These are phyloP conservation scores for Hypoxylon subgilvum DNA, from an alignment of 495 filamentous ascomycete genomes.

Conservation along the genomic window DNA sequence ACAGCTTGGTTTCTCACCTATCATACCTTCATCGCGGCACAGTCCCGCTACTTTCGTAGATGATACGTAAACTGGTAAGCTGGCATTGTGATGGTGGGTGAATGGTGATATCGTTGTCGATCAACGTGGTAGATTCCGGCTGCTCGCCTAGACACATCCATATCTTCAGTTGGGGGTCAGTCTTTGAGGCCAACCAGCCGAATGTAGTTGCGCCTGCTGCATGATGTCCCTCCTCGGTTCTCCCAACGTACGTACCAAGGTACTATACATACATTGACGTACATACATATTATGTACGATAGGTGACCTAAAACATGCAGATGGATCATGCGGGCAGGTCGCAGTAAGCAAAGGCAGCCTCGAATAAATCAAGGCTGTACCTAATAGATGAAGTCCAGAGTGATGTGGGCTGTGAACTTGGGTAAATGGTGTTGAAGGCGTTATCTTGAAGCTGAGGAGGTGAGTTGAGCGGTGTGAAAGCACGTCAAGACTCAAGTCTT, in stretches of 20 bases:
- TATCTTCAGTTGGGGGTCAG: background rate
- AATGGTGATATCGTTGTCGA: conserved; percentile 18
- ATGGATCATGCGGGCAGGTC: conserved; percentile 23
- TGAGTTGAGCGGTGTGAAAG: conserved; percentile 31
- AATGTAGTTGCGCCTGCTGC: conserved; percentile 5
- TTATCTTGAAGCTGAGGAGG: conserved; percentile 11
- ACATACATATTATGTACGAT: conserved; percentile 1
- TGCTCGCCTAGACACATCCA: conserved; percentile 10
- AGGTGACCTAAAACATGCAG: conserved; percentile 4
- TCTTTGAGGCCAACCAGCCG: conserved; percentile 9
- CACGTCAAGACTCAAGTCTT: too few relatives aligned
- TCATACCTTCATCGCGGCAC: too few relatives aligned
- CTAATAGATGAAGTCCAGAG: too few relatives aligned
- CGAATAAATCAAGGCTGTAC: too few relatives aligned
- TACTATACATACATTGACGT: background rate
- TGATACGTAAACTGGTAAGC: conserved; percentile 1
- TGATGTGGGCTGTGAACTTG: too few relatives aligned
- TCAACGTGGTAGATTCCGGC: conserved; percentile 26
- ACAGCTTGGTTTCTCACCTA: too few relatives aligned
- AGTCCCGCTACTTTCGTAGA: too few relatives aligned
- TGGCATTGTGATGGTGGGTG: conserved; percentile 18
- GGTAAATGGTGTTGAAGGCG: conserved; percentile 11
- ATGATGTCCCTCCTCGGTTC: conserved; percentile 10
- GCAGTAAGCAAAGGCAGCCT: conserved; percentile 12
- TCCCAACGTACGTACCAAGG: background rate